Evolutionary conservation across 2,329 filamentous ascomycete species (phyloP).

Genomic region (Paradendryphiella salina): DNA sequence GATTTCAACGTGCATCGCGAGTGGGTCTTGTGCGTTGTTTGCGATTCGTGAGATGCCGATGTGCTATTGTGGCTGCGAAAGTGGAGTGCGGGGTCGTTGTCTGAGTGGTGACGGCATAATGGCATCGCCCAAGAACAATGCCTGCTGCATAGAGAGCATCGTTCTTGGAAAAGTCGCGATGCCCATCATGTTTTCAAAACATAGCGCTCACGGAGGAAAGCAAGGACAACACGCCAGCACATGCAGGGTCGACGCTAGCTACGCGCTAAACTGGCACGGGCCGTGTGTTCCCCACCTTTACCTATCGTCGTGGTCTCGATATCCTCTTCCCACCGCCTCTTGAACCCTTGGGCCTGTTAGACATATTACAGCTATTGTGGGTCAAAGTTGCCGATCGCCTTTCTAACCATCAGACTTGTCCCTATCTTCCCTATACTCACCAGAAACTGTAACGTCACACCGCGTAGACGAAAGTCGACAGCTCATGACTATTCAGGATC

Average conservation of each 20-base stretch:
- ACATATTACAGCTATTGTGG: too few relatives aligned
- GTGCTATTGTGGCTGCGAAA: slow-evolving; percentile 16
- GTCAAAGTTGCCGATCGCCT: too few relatives aligned
- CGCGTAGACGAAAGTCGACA: too few relatives aligned
- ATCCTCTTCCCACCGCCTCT: neutral
- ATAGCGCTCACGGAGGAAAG: neutral
- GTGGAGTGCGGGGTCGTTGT: neutral
- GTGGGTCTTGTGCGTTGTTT: slow-evolving; percentile 23
- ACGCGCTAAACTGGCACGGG: slow-evolving; percentile 4
- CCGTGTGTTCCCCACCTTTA: slow-evolving; percentile 4
- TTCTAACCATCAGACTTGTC: too few relatives aligned
- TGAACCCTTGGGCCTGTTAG: neutral
- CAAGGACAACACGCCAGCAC: neutral
- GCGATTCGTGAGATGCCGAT: slow-evolving; percentile 3
- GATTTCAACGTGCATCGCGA: slow-evolving; percentile 20
- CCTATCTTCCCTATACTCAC: too few relatives aligned
- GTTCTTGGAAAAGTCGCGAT: neutral
- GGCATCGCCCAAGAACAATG: neutral
- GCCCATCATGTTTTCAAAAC: too few relatives aligned
- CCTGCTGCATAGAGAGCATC: neutral
- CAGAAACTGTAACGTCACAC: too few relatives aligned
- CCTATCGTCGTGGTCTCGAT: neutral
- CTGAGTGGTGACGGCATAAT: neutral
- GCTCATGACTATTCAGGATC: too few relatives aligned
- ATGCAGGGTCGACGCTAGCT: slow-evolving; percentile 6